Base-by-base conservation (phyloP, 2,329 filamentous ascomycete species). In the Shiraia sp. region DNA sequence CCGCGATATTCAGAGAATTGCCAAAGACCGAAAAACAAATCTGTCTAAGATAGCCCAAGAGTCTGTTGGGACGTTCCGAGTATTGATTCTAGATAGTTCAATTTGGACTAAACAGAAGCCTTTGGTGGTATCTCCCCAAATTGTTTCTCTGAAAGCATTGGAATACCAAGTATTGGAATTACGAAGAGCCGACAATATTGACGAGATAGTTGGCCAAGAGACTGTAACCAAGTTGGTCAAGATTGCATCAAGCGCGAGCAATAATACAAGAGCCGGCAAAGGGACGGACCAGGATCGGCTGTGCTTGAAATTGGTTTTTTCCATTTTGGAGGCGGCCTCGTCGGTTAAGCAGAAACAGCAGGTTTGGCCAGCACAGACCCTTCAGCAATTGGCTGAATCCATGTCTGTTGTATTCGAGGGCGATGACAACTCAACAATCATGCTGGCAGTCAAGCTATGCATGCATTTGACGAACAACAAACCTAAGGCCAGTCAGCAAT, bases 391-490 rank as follows among this genome's bases (percentile, higher is more conserved):
- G 24, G 76, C 77, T 2, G 72, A 76, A 32, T 68, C 78, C 1
- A 57, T 70, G 23, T 57, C 69, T 10, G 36, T 54, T 16, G 57
- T 68, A 29, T 61, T 69, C 24, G 32, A 51, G 14, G 38, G 42
- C 16, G 48, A 44, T 3, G 47, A 36, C 9, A 16, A 45, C 33
- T 46, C 54, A 7, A 57, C 54, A 19, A 55, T 55, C 13, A 61
- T 72, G 65, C 67, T 82, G 13, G 71, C 82, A 19, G 73, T 92
- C 32, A 83, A 88, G 42, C 77, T 96, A 3, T 85, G 88, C 25
- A 79, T 96, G 49, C 95, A 95, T 58, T 78, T 91, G 35, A 93
- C 90, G 7, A 96, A 96, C 72, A 88, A 90, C 55, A 87, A 88
- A 47, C 71, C 79, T 0, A 74, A 76, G 10, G 83, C 88, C 10